Base-by-base conservation (phyloP, 768 basidiomycete genomes). In the Leucocoprinus sp. region DNA sequence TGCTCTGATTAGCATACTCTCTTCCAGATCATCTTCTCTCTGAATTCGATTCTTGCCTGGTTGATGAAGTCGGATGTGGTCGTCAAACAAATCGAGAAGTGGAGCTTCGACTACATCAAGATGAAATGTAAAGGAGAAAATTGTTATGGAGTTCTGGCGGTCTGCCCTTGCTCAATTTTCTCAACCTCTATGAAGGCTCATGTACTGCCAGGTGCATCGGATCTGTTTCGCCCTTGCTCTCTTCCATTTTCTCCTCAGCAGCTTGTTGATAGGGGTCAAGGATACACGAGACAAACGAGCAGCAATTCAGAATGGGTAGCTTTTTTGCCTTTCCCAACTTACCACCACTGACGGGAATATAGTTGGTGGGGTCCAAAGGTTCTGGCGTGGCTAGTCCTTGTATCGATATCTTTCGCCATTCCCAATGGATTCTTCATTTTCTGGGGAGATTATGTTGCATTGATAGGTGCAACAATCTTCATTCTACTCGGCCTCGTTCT, bases 341-440 rank as follows among this genome's bases (percentile, higher is more conserved):
- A 7, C 19, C 31, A 35, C 6, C 44, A 28, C 44, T 50, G 39
- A 51, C 42, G 35, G 42, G 49, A 12, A 19, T 26, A 5, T 11
- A 95, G 93, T 23, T 99, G 93, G 93, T 99, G 96, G 96, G 96
- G 96, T 19, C 95, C 93, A 2, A 99, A 99, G 60, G 80, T 89
- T 41, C 73, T 96, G 8, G 69, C 87, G 8, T 99, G 93, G 90
- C 60, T 96, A 28, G 56, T 91, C 50, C 76, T 99, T 47, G 69
- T 92, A 37, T 74, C 73, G 51, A 64, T 85, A 18, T 84, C 88
- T 1, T 99, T 98, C 73, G 82, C 93, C 64, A 95, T 98, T 57
- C 96, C 95, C 0, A 97, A 97, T 62, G 85, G 78, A 37, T 93
- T 93, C 77, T 98, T 98, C 70, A 93, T 98, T 68, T 89, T 96